Evolutionary conservation across 116 monocot genomes (phyloP).

Genomic region (Zostera marina): DNA sequence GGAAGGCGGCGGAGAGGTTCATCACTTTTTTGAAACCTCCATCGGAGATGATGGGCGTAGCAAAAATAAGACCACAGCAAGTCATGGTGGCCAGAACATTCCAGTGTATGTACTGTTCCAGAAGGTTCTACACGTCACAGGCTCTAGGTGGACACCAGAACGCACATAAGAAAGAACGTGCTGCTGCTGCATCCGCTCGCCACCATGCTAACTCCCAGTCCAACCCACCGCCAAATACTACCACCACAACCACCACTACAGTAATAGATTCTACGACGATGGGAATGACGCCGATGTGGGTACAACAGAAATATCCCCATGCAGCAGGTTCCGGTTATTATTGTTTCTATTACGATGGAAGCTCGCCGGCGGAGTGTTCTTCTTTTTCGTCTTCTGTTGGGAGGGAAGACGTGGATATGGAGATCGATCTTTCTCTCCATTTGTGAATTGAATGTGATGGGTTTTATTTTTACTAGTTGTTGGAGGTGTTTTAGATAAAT

Average conservation of each 20-base stretch:
- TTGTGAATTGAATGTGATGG: no score
- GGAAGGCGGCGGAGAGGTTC: slow-evolving; percentile 2
- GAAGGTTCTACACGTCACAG: slow-evolving; percentile 11
- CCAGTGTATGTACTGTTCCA: slow-evolving; percentile 12
- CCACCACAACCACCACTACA: slow-evolving; percentile 22
- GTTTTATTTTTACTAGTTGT: background rate
- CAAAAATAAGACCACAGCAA: background rate
- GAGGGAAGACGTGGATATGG: slow-evolving; percentile 1
- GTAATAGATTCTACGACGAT: slow-evolving; percentile 17
- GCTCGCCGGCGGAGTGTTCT: background rate
- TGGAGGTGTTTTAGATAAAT: background rate
- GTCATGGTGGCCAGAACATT: slow-evolving; percentile 4
- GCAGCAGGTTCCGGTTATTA: slow-evolving; percentile 1
- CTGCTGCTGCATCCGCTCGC: slow-evolving; percentile 6
- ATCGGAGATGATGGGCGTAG: background rate
- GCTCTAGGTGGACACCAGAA: slow-evolving; percentile 17
- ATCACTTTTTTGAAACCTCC: slow-evolving; percentile 1
- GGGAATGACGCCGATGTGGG: background rate
- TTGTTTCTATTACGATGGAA: slow-evolving; percentile 8
- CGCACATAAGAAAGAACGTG: slow-evolving; percentile 14
- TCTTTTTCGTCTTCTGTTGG: background rate
- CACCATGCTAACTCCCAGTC: background rate
- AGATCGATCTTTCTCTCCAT: slow-evolving; percentile 19
- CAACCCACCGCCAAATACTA: background rate
- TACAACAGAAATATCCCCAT: background rate